Percentiles rank a stretch among this genome's conserved stretches.
These are phyloP conservation scores for Huiozyma naganishii DNA, from an alignment of 805 yeast species.

Conservation along the genomic window DNA sequence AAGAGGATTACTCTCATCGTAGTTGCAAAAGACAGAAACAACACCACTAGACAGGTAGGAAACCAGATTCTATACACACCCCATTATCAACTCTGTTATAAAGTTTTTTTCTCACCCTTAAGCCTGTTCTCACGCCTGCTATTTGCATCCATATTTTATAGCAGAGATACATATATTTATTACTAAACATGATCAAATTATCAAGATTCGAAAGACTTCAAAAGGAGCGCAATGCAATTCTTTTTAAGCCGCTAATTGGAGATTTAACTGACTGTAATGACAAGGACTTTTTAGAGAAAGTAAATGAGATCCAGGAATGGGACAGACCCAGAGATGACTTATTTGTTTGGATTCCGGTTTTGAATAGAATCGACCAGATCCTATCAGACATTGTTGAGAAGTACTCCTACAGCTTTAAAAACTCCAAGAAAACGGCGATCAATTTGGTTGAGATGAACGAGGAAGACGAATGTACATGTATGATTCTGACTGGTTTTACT, in stretches of 20 bases:
- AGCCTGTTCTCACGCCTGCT: too few relatives aligned
- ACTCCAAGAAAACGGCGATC: constrained; percentile 35
- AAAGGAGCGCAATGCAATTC: constrained; percentile 36
- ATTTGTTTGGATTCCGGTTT: constrained; percentile 63
- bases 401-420: constrained; percentile 30
- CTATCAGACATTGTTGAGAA: constrained; percentile 43
- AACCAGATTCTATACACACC: too few relatives aligned
- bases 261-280: constrained; percentile 31
- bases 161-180: too few relatives aligned
- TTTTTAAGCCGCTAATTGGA: constrained; percentile 28
- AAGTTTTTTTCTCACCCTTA: too few relatives aligned
- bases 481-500: constrained; percentile 51
- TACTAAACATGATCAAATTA: constrained; percentile 18
- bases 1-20: too few relatives aligned
- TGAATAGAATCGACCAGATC: constrained; percentile 65
- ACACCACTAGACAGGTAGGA: too few relatives aligned
- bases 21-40: too few relatives aligned
- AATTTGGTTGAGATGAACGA: constrained; percentile 35
- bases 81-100: too few relatives aligned
- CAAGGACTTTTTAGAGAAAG: constrained; percentile 31
- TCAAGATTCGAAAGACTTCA: constrained; percentile 23
- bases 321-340: constrained; percentile 58
- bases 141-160: too few relatives aligned
- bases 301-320: constrained; percentile 39
- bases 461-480: constrained; percentile 38